Evolutionary conservation across 257 asterid genomes (phyloP), one percentile per base, ranked within the genome.

Genomic region (Ilex aquifolium): DNA sequence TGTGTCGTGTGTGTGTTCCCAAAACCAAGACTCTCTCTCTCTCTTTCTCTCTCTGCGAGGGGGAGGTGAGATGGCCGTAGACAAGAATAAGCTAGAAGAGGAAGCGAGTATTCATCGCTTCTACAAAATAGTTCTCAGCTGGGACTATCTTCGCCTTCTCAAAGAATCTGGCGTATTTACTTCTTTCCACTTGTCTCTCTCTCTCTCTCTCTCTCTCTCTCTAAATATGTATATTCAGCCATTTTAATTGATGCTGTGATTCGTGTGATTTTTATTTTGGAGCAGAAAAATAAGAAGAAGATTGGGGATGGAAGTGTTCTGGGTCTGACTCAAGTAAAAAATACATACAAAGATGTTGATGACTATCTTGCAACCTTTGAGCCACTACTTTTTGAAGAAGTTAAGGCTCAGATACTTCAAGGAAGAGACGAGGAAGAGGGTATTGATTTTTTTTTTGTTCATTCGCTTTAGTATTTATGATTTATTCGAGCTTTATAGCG

Each of bases 381-480:
- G 85, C 99, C 99, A 15, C 78, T 93, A 75, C 84, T 93, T 53
- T 90, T 93, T 64, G 99, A 93, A 77, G 99, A 93, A 68, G 99
- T 81, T 36, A 93, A 93, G 77, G 94, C 95, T 16, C 96, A 83
- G 74, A 93, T 93, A 69, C 62, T 76, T 61, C 84, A 83, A 72
- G 69, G 71, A 3, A 82, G 79, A 56, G 83, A 83, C 9, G 86
- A 83, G 49, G 97, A 85, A 69, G 91, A 77, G 61, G 91, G 96
- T 90, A 42, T 44, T 27, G 5, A 36, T 1, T 36, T 36, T 36
- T 36, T 36, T 36, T 5, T 36, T 36, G 5, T 36, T 36, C 42
- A 4, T 36, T 36, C 42, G 42, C 2, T 36, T 36, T 36, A 21
- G 27, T 21, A 21, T 21, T 21, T 21, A 21, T 21, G 27, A 21